phyloP scores from a whole-genome alignment of 257 asterid genomes.

The Lycium ferocissimum region DNA sequence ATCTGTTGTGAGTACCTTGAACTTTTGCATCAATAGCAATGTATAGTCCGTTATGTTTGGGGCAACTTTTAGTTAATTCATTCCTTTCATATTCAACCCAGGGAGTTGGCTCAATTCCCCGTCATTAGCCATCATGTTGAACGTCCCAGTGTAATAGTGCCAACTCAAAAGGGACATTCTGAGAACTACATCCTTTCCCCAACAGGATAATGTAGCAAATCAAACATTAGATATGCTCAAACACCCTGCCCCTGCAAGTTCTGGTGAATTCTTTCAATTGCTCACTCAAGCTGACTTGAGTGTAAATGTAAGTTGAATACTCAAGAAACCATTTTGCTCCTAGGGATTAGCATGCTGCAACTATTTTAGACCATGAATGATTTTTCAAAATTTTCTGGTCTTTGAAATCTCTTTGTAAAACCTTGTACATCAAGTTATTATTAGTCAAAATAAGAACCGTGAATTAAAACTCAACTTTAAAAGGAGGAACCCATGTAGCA shows the following conservation, averaged over 20 bases:
- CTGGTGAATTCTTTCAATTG: not conserved
- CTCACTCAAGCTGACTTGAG: conserved; percentile 5
- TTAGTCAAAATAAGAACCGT: not conserved
- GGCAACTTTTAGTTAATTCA: not conserved
- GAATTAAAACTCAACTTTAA: not conserved
- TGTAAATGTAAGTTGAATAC: conserved; percentile 13
- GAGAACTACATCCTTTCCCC: conserved; percentile 4
- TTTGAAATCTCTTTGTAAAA: conserved; percentile 1
- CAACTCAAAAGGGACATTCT: conserved; percentile 15
- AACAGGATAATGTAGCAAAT: conserved; percentile 13
- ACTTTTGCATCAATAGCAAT: conserved; percentile 20
- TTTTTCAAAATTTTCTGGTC: not conserved
- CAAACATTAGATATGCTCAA: not conserved
- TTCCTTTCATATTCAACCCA: conserved; percentile 8
- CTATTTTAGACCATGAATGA: too few species aligned
- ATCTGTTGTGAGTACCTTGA: not conserved
- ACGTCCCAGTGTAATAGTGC: not conserved
- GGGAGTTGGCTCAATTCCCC: not conserved
- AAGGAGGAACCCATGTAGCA: not conserved
- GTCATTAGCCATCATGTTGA: conserved; percentile 5
- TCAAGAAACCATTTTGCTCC: too few species aligned
- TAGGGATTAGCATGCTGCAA: too few species aligned
- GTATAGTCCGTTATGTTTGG: conserved; percentile 4
- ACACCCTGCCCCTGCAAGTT: not conserved
- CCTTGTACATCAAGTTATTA: not conserved